Percentiles rank a stretch among this genome's conserved stretches.
phyloP scores from a whole-genome alignment of 306 rosid species.

The Castanopsis chinensis region DNA sequence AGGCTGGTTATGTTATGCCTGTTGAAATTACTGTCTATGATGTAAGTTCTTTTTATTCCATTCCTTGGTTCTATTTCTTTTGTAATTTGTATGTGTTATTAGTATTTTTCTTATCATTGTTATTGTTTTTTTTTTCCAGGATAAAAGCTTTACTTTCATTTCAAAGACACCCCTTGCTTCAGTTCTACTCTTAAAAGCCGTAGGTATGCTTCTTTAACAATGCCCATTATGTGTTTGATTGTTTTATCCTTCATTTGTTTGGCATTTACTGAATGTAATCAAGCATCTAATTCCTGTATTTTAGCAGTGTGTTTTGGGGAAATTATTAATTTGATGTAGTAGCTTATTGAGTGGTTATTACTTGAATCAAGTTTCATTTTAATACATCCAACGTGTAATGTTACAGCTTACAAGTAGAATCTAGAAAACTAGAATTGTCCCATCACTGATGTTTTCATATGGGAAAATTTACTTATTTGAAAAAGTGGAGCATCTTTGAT shows the following conservation, averaged over 20 bases:
- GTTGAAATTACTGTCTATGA: conserved; percentile 96
- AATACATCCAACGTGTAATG: neutral
- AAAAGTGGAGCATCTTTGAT: neutral
- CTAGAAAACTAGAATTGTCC: neutral
- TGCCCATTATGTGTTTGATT: conserved; percentile 24
- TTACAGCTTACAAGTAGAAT: neutral
- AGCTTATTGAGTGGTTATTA: neutral
- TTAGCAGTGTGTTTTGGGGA: neutral
- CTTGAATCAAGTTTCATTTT: neutral
- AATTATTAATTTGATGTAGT: neutral
- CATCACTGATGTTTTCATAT: no score
- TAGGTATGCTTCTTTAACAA: conserved; percentile 49
- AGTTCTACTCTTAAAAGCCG: conserved; percentile 87
- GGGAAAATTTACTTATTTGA: neutral
- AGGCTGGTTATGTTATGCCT: conserved; percentile 91
- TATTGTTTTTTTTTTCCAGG: conserved; percentile 40
- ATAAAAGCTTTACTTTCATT: conserved; percentile 90
- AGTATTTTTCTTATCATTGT: neutral
- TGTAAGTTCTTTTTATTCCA: conserved; percentile 35
- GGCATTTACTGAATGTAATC: neutral
- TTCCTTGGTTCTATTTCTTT: neutral
- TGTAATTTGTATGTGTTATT: neutral
- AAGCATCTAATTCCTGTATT: neutral
- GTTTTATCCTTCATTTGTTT: conserved; percentile 10
- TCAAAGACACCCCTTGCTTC: conserved; percentile 98